Base-by-base conservation (phyloP, 805 yeast genomes). In the Sungouiozyma intestinalis region DNA sequence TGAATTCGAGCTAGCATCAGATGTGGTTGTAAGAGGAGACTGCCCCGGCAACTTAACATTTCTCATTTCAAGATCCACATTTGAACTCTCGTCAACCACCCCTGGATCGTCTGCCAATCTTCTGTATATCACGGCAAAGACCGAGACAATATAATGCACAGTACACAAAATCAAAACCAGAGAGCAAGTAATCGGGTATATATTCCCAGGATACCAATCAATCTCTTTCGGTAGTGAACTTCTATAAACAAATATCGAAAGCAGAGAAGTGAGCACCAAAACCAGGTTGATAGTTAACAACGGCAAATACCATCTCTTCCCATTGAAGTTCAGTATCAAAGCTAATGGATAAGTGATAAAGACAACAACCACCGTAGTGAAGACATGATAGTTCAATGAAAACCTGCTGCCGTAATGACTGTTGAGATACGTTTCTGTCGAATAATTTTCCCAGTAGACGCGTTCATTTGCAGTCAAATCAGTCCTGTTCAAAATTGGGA, bases 371-470 rank as follows among this genome's bases (percentile, higher is more conserved):
- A 68, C 40, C 13, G 74, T 56, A 3, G 75, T 58, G 2, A 58
- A 50, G 8, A 77, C 63, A 54, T 87, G 96, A 34, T 67, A 51
- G 48, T 68, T 67, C 21, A 87, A 63, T 1, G 79, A 71, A 13
- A 67, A 45, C 43, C 76, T 72, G 48, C 71, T 70, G 3, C 76
- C 70, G 24, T 39, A 36, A 0, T 69, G 71, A 11, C 74, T 55
- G 6, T 74, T 77, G 63, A 85, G 77, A 58, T 72, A 87, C 3
- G 85, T 79, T 1, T 90, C 81, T 13, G 94, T 77, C 54, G 83
- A 77, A 62, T 87, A 88, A 19, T 62, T 57, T 39, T 77, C 78
- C 97, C 97, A 88, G 61, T 73, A 88, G 20, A 70, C 57, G 42
- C 77, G 66, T 60, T 87, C 95, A 36, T 77, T 82, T 0, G 88